Conservation (phyloP, 2,329 filamentous ascomycete genomes). For the Ploettnerulaceae sp. region DNA sequence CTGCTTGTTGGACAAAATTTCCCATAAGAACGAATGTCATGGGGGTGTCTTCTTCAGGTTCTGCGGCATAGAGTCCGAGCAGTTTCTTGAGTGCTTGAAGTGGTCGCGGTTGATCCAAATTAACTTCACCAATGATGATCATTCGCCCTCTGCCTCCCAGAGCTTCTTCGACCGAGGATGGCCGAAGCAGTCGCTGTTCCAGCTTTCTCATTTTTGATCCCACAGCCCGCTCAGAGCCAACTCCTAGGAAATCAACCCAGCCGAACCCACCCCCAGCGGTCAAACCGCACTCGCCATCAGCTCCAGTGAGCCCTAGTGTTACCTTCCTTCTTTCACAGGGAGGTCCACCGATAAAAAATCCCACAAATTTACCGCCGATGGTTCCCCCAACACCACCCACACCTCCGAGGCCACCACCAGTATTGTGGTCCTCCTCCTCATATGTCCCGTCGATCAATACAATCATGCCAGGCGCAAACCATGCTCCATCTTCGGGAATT, state of each 20-base stretch:
- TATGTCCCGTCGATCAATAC: slow-evolving; percentile 94
- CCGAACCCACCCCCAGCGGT: slow-evolving; percentile 80
- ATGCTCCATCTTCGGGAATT: slow-evolving; percentile 80
- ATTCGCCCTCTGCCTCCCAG: slow-evolving; percentile 47
- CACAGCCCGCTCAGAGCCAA: slow-evolving; percentile 81
- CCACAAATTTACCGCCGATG: slow-evolving; percentile 87
- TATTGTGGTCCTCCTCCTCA: slow-evolving; percentile 78
- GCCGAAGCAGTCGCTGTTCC: slow-evolving; percentile 61
- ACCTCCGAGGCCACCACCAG: slow-evolving; percentile 65
- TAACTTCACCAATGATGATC: slow-evolving; percentile 79
- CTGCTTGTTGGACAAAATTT: slow-evolving; percentile 68
- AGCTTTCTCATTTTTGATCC: slow-evolving; percentile 79
- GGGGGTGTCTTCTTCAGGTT: slow-evolving; percentile 61
- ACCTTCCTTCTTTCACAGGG: slow-evolving; percentile 79
- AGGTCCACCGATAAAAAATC: slow-evolving; percentile 85
- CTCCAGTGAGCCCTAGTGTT: slow-evolving; percentile 66
- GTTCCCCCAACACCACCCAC: slow-evolving; percentile 81
- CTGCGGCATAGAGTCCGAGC: slow-evolving; percentile 65
- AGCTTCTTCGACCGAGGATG: slow-evolving; percentile 19
- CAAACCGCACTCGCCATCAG: slow-evolving; percentile 47
- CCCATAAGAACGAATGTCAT: slow-evolving; percentile 79
- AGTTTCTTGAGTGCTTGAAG: slow-evolving; percentile 77
- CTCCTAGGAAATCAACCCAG: slow-evolving; percentile 93
- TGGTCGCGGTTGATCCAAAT: slow-evolving; percentile 78
- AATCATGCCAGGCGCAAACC: slow-evolving; percentile 95